Conservation (phyloP, 495 filamentous ascomycete genomes). For the Aspergillus haitiensis region DNA sequence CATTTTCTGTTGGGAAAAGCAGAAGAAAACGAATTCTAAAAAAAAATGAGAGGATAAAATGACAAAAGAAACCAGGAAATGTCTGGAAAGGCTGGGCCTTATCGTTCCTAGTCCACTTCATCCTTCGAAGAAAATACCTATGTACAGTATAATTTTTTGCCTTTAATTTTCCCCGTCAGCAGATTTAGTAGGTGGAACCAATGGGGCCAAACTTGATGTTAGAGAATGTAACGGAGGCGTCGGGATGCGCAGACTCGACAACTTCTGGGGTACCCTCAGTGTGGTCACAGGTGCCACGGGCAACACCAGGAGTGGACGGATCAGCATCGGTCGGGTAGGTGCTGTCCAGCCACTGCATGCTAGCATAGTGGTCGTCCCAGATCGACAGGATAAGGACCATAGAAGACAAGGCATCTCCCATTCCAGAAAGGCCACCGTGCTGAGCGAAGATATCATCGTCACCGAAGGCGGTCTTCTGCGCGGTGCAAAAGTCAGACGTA, state of each 20-base stretch:
- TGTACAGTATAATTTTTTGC: too few species aligned
- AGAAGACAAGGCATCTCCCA: conserved; percentile 55
- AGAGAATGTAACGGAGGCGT: conserved; percentile 63
- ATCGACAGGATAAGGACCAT: conserved; percentile 79
- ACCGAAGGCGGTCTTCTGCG: conserved; percentile 57
- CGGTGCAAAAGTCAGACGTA: conserved; percentile 58
- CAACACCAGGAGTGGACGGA: conserved; percentile 59
- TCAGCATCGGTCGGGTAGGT: conserved; percentile 62
- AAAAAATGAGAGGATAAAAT: conserved; percentile 3
- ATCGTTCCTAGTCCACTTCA: too few species aligned
- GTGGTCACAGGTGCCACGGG: conserved; percentile 67
- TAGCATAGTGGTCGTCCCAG: conserved; percentile 74
- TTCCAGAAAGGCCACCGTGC: conserved; percentile 57
- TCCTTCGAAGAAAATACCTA: too few species aligned
- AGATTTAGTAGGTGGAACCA: conserved; percentile 56
- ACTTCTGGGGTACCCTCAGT: conserved; percentile 61
- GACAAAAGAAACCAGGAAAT: neutral
- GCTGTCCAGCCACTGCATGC: conserved; percentile 87
- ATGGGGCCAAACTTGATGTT: conserved; percentile 71
- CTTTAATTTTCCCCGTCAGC: neutral
- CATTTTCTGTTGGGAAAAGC: neutral
- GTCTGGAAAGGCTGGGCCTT: too few species aligned
- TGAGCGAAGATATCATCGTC: conserved; percentile 55
- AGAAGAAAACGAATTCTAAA: neutral
- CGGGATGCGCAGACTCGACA: conserved; percentile 55